Evolutionary conservation across 306 rosid species (phyloP).

Genomic region (Delonix regia): DNA sequence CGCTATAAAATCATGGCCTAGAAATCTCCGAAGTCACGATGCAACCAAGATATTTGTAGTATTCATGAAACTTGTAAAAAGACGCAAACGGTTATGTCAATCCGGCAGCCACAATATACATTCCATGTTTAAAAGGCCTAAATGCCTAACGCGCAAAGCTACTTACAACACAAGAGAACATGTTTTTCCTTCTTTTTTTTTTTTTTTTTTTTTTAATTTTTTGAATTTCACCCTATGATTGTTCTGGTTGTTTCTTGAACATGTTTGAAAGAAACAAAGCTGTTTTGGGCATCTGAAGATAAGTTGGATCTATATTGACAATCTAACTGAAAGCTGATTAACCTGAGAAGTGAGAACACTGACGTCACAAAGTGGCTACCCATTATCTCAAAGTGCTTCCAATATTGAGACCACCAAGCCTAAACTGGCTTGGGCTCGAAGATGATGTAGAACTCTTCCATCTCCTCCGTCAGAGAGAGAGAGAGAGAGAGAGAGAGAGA

Average conservation of each 20-base stretch:
- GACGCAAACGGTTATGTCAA: not conserved
- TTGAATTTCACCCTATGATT: not conserved
- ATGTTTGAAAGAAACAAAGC: not conserved
- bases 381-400: conserved; percentile 60
- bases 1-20: too few relatives aligned
- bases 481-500: conserved; percentile 23
- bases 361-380: conserved; percentile 30
- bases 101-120: not conserved
- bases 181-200: not conserved
- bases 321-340: not conserved
- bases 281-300: not conserved
- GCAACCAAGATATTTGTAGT: not conserved
- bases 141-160: not conserved
- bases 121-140: not conserved
- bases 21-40: not conserved
- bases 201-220: not conserved
- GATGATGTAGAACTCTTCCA: conserved; percentile 19
- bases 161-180: not conserved
- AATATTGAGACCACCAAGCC: conserved; percentile 43
- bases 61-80: not conserved
- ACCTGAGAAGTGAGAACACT: not conserved
- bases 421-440: conserved; percentile 33
- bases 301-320: not conserved
- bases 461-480: conserved; percentile 25
- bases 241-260: not conserved